phyloP scores from a whole-genome alignment of 345 rosid species.

The Durio zibethinus region DNA sequence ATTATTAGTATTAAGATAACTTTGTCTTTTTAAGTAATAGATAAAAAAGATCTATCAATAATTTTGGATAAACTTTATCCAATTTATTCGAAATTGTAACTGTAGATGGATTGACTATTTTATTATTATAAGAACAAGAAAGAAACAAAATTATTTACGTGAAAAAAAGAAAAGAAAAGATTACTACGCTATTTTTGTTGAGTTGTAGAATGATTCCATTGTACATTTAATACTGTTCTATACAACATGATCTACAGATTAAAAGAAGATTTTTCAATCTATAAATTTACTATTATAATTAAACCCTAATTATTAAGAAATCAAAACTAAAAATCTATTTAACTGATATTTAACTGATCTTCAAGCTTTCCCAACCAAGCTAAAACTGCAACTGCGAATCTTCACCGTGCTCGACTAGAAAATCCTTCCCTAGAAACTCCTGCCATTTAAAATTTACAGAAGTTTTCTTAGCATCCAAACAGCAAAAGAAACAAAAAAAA shows the following conservation, averaged over 20 bases:
- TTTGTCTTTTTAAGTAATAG: too few species aligned
- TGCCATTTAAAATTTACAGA: background rate
- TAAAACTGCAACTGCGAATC: conserved; percentile 3
- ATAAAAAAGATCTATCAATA: too few species aligned
- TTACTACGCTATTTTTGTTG: background rate
- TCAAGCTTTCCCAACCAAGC: background rate
- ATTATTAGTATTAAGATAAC: too few species aligned
- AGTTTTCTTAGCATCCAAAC: conserved; percentile 1
- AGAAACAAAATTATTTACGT: background rate
- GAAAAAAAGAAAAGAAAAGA: background rate
- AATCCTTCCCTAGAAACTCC: background rate
- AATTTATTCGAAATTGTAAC: too few species aligned
- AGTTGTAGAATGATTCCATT: conserved; percentile 2
- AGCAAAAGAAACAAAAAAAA: background rate
- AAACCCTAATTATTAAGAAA: background rate
- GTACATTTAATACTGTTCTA: background rate
- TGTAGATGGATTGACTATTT: background rate
- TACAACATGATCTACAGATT: too few species aligned
- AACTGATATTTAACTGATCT: background rate
- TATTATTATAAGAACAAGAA: background rate
- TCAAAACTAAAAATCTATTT: background rate
- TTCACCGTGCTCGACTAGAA: background rate
- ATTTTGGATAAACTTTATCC: too few species aligned
- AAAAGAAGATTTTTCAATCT: background rate
- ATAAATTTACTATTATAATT: too few species aligned